Base-by-base conservation (phyloP, 768 basidiomycete species). In the Xerocomellus dryophilus region DNA sequence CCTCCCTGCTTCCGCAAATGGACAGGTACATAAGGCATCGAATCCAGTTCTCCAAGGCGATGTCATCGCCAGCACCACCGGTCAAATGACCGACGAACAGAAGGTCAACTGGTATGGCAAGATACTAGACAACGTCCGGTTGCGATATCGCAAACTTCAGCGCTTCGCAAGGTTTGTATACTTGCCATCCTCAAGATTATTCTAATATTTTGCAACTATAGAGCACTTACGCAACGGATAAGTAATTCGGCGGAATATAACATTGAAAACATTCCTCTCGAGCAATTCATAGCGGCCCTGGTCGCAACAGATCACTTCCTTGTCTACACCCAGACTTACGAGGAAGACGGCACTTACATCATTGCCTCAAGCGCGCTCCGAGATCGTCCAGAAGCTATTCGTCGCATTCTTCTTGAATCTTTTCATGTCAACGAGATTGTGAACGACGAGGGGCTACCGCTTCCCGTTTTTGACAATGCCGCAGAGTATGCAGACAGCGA, bases 171-270 rank as follows among this genome's bases (percentile, higher is more conserved):
- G 92, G 93, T 92, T 47, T 55, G 36, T 56, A 20, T 31, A 7
- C 46, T 21, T 18, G n/a, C 21, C 23, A 25, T 20, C 38, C 31
- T 35, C 20, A 45, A 41, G 41, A 47, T 27, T 12, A 44, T 49
- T 45, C 54, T 61, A 42, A 45, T 25, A 25, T 35, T 44, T 36
- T 39, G 34, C 23, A 54, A 40, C 17, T 54, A 10, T 43, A 88
- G 86, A 57, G 82, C 82, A 4, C 75, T 88, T 42, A 87, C 90
- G 0, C 90, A 93, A 61, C 83, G 92, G 43, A 95, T 95, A 74
- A 89, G 90, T 64, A 97, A 95, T 70, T 90, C 94, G 6, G 90
- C 93, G 1, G 94, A 97, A 68, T 98, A 95, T 64, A 81, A 77
- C 54, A 77, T 98, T 31, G 88, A 92, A 54, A 78, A 83, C 50